Percentiles rank a stretch among this genome's conserved stretches.
phyloP scores from a whole-genome alignment of 768 basidiomycete species.

The Rubroboletus satanas region DNA sequence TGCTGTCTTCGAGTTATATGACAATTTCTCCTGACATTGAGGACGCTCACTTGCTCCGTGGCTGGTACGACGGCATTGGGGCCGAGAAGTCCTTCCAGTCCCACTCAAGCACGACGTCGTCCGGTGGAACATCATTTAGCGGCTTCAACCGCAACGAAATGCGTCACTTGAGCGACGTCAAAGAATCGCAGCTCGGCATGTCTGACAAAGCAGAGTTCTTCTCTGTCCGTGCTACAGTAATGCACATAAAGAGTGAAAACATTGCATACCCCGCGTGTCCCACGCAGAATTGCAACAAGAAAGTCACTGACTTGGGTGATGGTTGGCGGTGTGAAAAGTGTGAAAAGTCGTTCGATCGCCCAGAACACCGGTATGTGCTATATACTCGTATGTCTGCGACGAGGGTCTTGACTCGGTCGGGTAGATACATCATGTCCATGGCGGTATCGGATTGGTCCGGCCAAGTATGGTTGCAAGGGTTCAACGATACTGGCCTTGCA shows the following conservation, averaged over 20 bases:
- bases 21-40: constrained; percentile 85
- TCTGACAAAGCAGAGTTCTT: constrained; percentile 80
- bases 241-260: constrained; percentile 81
- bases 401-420: background rate
- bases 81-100: constrained; percentile 62
- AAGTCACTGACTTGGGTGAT: constrained; percentile 64
- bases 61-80: constrained; percentile 87
- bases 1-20: constrained; percentile 78
- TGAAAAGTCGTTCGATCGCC: constrained; percentile 60
- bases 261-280: constrained; percentile 89
- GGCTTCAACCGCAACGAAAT: constrained; percentile 70
- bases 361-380: constrained; percentile 71
- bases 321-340: constrained; percentile 97
- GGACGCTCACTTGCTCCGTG: constrained; percentile 81
- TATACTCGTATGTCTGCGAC: background rate
- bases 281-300: constrained; percentile 80
- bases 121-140: constrained; percentile 37
- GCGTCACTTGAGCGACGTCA: constrained; percentile 71
- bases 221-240: constrained; percentile 74
- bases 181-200: constrained; percentile 69
- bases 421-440: constrained; percentile 76
- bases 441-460: constrained; percentile 88
- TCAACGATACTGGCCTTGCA: constrained; percentile 83
- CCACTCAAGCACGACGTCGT: constrained; percentile 46
- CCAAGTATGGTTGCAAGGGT: constrained; percentile 90